Conservation (phyloP, 108 stramenopile genomes). For the Stephanodiscus minutulus region DNA sequence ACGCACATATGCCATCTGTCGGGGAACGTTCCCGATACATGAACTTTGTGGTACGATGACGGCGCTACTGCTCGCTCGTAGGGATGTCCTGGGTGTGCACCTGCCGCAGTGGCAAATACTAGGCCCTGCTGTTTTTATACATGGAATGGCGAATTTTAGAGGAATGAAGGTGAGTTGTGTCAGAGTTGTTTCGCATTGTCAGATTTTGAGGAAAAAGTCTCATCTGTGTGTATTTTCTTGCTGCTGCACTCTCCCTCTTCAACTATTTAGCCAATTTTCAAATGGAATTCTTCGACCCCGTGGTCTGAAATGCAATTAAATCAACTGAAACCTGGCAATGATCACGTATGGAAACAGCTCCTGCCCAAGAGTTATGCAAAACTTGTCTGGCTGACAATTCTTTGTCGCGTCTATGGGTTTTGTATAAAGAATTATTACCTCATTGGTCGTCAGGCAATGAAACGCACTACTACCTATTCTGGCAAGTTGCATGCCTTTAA, state of each 20-base stretch:
- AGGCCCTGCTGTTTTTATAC: slow-evolving; percentile 80
- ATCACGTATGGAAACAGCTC: slow-evolving; percentile 50
- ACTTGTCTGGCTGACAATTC: slow-evolving; percentile 82
- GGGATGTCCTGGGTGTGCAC: slow-evolving; percentile 82
- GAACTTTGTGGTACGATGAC: slow-evolving; percentile 95
- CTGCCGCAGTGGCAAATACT: slow-evolving; percentile 75
- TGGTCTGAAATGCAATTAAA: slow-evolving; percentile 95
- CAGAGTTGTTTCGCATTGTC: not conserved
- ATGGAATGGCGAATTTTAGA: slow-evolving; percentile 92
- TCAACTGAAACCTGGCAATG: slow-evolving; percentile 51
- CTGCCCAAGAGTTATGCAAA: slow-evolving; percentile 73
- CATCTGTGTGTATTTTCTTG: not conserved
- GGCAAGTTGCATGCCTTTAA: slow-evolving; percentile 85
- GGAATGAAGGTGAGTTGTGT: slow-evolving; percentile 72
- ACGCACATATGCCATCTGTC: slow-evolving; percentile 76
- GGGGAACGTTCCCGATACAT: slow-evolving; percentile 92
- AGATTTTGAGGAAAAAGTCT: not conserved
- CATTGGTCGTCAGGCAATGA: slow-evolving; percentile 82
- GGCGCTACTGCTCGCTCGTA: slow-evolving; percentile 84
- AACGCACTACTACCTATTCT: slow-evolving; percentile 84
- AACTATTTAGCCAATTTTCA: slow-evolving; percentile 75
- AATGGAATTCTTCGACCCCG: slow-evolving; percentile 91
- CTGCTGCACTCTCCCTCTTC: not conserved
- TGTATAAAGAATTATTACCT: slow-evolving; percentile 89
- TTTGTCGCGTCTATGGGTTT: slow-evolving; percentile 76